Percentiles rank a stretch among this genome's conserved stretches.
Conservation (phyloP, 306 rosid genomes). For the Medicago truncatula region MtrunA17r5.0-ANR NC_053044.1:3019001-3019500, state of each 20-base stretch:
- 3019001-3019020: background rate
- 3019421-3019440: constrained; percentile 64
- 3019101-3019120: constrained; percentile 61
- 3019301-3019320: constrained; percentile 34
- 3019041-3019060: constrained; percentile 69
- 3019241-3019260: constrained; percentile 62
- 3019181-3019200: constrained; percentile 39
- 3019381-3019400: constrained; percentile 85
- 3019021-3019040: constrained; percentile 59
- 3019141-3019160: constrained; percentile 71
- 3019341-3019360: constrained; percentile 61
- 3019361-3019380: constrained; percentile 81
- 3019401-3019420: constrained; percentile 68
- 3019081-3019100: constrained; percentile 48
- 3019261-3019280: constrained; percentile 59
- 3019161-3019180: constrained; percentile 57
- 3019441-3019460: constrained; percentile 73
- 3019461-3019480: background rate
- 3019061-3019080: constrained; percentile 62
- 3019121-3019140: constrained; percentile 73
- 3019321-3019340: constrained; percentile 42
- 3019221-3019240: constrained; percentile 58
- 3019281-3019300: constrained; percentile 42
- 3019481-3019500: too few relatives aligned
- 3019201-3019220: constrained; percentile 62